Conservation (phyloP, 768 basidiomycete species). For the Phlebiopsis gigantea region DNA sequence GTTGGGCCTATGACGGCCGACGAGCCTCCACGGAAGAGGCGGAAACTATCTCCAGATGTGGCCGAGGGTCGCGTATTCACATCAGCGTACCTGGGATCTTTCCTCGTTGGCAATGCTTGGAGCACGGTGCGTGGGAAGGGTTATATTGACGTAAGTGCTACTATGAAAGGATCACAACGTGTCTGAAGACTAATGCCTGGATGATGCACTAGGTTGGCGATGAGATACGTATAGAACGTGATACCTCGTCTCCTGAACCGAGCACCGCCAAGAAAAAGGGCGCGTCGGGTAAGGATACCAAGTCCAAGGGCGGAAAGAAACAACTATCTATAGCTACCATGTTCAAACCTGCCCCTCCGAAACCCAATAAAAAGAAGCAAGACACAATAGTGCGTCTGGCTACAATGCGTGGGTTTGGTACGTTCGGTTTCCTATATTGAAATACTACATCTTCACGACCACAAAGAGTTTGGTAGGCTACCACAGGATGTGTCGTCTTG, state of each 20-base stretch:
- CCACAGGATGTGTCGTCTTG: slow-evolving; percentile 66
- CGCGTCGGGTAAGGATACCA: slow-evolving; percentile 30
- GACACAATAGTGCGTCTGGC: slow-evolving; percentile 65
- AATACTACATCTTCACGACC: background rate
- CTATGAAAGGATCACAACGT: too few species aligned
- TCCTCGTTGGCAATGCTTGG: slow-evolving; percentile 71
- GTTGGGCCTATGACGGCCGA: background rate
- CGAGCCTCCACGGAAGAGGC: slow-evolving; percentile 43
- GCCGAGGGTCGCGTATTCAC: slow-evolving; percentile 20
- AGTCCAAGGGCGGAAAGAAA: slow-evolving; percentile 43
- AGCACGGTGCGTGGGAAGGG: slow-evolving; percentile 71
- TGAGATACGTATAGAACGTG: slow-evolving; percentile 51
- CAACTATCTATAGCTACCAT: slow-evolving; percentile 63
- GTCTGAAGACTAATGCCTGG: too few species aligned
- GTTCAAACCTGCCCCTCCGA: slow-evolving; percentile 52
- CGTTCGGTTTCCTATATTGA: slow-evolving; percentile 6
- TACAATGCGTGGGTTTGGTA: slow-evolving; percentile 63
- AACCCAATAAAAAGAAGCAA: slow-evolving; percentile 48
- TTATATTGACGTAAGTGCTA: slow-evolving; percentile 42
- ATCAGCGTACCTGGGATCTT: slow-evolving; percentile 55
- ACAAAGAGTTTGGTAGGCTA: slow-evolving; percentile 72
- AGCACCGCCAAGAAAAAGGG: slow-evolving; percentile 13
- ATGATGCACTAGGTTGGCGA: slow-evolving; percentile 49
- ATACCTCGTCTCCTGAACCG: slow-evolving; percentile 35
- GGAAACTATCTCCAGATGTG: slow-evolving; percentile 29